Evolutionary conservation across 371 early-diverging fungal genomes (phyloP).

Genomic region (Blakeslea trispora): DNA sequence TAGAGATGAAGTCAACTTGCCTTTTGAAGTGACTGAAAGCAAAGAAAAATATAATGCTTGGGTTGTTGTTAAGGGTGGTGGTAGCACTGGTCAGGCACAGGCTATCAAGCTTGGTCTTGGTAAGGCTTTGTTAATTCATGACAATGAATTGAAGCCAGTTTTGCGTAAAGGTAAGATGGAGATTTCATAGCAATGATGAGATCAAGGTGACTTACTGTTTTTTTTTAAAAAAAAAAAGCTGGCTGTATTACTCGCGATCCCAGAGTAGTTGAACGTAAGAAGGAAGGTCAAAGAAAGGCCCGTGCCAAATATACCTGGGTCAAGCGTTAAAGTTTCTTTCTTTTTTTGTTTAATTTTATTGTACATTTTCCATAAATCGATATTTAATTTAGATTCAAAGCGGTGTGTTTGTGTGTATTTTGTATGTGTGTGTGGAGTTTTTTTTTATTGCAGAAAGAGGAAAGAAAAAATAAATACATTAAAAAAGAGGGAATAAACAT

Average conservation of each 20-base stretch:
- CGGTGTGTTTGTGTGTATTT: no score
- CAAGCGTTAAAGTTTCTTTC: slow-evolving; percentile 24
- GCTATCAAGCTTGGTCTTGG: slow-evolving; percentile 88
- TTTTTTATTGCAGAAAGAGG: no score
- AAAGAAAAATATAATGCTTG: slow-evolving; percentile 88
- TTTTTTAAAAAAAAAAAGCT: slow-evolving; percentile 37
- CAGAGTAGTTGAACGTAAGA: slow-evolving; percentile 95
- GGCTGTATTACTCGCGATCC: slow-evolving; percentile 81
- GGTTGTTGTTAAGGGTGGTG: slow-evolving; percentile 86
- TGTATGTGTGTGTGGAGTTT: no score
- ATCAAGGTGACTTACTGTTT: no score
- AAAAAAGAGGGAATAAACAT: no score
- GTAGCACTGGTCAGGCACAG: slow-evolving; percentile 86
- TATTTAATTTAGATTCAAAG: no score
- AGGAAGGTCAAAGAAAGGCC: slow-evolving; percentile 94
- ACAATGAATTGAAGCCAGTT: slow-evolving; percentile 60
- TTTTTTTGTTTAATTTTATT: slow-evolving; percentile 5
- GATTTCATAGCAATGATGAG: no score
- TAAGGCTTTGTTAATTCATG: slow-evolving; percentile 74
- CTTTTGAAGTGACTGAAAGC: slow-evolving; percentile 68
- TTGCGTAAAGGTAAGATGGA: slow-evolving; percentile 64
- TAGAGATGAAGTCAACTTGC: slow-evolving; percentile 71
- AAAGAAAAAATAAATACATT: no score
- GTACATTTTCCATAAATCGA: slow-evolving; percentile 13
- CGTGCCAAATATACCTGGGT: slow-evolving; percentile 94